A percentile compares a stretch with the other conserved stretches of the same genome.
Evolutionary conservation across 2,329 filamentous ascomycete species (phyloP).

Genomic region (Septoria linicola): DNA sequence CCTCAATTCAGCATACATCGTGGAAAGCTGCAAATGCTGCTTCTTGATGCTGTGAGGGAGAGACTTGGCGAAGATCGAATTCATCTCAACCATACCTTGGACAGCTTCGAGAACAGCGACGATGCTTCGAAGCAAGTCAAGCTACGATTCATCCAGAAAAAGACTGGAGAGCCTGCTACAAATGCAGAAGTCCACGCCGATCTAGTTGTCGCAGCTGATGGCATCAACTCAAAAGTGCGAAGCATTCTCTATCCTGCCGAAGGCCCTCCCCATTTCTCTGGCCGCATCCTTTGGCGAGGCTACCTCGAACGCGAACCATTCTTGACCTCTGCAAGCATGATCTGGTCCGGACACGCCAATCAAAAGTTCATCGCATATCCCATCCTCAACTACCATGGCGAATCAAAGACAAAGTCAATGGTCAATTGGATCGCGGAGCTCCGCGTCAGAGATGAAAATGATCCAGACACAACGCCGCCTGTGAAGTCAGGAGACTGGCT

Average conservation of each 20-base stretch:
- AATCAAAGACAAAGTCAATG: slow-evolving; percentile 35
- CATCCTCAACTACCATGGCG: slow-evolving; percentile 39
- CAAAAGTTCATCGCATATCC: slow-evolving; percentile 52
- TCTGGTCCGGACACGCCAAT: slow-evolving; percentile 50
- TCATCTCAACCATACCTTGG: slow-evolving; percentile 43
- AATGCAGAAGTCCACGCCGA: slow-evolving; percentile 38
- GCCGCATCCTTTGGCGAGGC: slow-evolving; percentile 49
- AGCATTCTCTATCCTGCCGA: slow-evolving; percentile 46
- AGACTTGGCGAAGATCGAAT: slow-evolving; percentile 42
- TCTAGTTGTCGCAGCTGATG: slow-evolving; percentile 46
- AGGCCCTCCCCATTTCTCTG: slow-evolving; percentile 47
- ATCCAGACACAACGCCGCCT: slow-evolving; percentile 47
- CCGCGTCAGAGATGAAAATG: slow-evolving; percentile 44
- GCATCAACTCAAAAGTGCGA: slow-evolving; percentile 48
- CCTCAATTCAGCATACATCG: slow-evolving; percentile 50
- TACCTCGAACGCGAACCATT: slow-evolving; percentile 45
- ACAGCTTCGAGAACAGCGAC: slow-evolving; percentile 40
- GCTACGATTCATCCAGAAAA: slow-evolving; percentile 18
- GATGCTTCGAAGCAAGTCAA: slow-evolving; percentile 22
- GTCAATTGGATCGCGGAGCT: slow-evolving; percentile 52
- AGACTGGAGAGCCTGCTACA: slow-evolving; percentile 29
- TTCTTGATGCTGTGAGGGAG: slow-evolving; percentile 45
- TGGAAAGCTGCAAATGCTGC: slow-evolving; percentile 48
- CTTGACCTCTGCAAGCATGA: slow-evolving; percentile 46
- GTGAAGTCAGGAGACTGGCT: slow-evolving; percentile 45